Percentiles rank a stretch among this genome's conserved stretches.
Evolutionary conservation across 140 eudicot genomes (phyloP).

Genomic region (Stevia rebaudiana): DNA sequence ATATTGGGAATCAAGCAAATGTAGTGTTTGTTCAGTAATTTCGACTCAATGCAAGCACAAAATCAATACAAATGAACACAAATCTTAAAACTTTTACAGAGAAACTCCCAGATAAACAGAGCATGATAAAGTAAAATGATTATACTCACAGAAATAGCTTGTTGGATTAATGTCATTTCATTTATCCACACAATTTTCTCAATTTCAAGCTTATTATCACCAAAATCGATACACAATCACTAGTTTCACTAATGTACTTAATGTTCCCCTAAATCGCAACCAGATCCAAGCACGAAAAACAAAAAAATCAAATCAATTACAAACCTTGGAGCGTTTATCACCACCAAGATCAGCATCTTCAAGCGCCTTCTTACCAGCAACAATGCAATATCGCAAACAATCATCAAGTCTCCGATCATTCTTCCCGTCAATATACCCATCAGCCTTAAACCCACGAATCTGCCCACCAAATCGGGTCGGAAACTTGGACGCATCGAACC

Average conservation of each 20-base stretch:
- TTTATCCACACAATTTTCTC: background rate
- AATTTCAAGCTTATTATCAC: background rate
- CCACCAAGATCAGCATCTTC: conserved; percentile 79
- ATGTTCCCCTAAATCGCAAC: background rate
- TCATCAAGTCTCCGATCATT: conserved; percentile 89
- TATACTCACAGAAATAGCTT: no score
- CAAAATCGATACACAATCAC: conserved; percentile 14
- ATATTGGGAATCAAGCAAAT: no score
- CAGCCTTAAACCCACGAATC: conserved; percentile 77
- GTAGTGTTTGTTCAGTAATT: no score
- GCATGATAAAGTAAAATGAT: background rate
- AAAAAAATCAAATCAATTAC: background rate
- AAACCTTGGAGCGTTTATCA: conserved; percentile 58
- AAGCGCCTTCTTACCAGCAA: conserved; percentile 93
- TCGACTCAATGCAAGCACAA: background rate
- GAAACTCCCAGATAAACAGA: background rate
- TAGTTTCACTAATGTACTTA: conserved; percentile 10
- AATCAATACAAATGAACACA: background rate
- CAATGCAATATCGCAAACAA: conserved; percentile 77
- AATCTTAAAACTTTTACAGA: no score
- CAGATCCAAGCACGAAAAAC: background rate
- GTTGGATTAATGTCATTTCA: background rate
- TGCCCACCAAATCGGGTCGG: conserved; percentile 96
- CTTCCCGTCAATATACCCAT: conserved; percentile 92
- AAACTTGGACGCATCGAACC: conserved; percentile 87